These are phyloP conservation scores for Colletotrichum higginsianum DNA, from an alignment of 2,329 filamentous ascomycete species.

Conservation along the genomic window DNA sequence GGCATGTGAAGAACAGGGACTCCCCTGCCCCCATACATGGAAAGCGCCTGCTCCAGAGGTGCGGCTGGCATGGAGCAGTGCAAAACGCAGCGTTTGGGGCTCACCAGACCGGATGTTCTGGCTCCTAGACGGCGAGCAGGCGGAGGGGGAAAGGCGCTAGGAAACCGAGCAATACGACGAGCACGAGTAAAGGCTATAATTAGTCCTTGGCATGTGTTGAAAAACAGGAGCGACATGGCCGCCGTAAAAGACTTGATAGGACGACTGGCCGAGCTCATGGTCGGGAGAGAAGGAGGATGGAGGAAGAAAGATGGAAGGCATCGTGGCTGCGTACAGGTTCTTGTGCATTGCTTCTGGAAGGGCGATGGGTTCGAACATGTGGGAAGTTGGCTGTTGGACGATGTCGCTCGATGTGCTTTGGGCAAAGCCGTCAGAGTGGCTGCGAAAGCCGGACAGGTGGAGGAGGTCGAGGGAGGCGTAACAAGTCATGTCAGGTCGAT, in stretches of 20 bases:
- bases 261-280: not conserved
- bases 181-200: not conserved
- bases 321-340: not conserved
- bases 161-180: too few species aligned
- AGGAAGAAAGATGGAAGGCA: too few species aligned
- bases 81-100: not conserved
- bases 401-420: too few species aligned
- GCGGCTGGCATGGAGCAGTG: not conserved
- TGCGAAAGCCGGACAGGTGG: not conserved
- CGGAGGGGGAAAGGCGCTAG: not conserved
- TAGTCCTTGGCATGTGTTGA: slow-evolving; percentile 4
- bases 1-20: slow-evolving; percentile 17
- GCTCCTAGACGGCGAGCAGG: too few species aligned
- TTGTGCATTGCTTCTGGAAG: slow-evolving; percentile 5
- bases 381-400: not conserved
- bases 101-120: not conserved
- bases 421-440: not conserved
- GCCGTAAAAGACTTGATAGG: not conserved
- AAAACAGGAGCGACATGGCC: slow-evolving; percentile 2
- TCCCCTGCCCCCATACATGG: not conserved
- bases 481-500: not conserved
- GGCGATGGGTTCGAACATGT: slow-evolving; percentile 16
- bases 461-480: not conserved
- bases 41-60: too few species aligned
- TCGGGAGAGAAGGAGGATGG: too few species aligned